Evolutionary conservation across 208 protist genomes (phyloP), one percentile per base, ranked within the genome.

Genomic region (Acanthamoeba sp.): DNA sequence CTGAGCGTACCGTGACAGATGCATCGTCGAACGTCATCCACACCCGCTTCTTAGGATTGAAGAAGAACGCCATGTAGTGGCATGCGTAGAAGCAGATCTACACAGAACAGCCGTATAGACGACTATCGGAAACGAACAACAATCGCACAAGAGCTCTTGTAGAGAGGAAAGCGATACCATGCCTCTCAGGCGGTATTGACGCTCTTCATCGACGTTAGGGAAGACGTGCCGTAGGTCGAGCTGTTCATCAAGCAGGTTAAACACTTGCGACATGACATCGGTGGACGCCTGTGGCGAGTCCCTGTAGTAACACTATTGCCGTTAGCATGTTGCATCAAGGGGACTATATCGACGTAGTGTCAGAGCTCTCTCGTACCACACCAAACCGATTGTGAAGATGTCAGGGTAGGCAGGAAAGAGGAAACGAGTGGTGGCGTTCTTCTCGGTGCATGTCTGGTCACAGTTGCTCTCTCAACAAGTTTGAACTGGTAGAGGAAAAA

Each of bases 11-110:
- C 27, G 22, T 32, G 78, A 87, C 78, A 34, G 24, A 62, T 6
- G 78, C 78, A 27, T 87, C 78, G 48, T 87, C 78, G 40, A 87
- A 87, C 7, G 34, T 34, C 38, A 87, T 59, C 78, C 78, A 87
- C 18, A 32, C 29, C n/a, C 48, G 78, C 78, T 87, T 87, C 22
- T 22, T 38, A 0, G 48, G 29, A 29, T 32, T 87, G 78, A 36
- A 87, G 42, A 87, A 87, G 34, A 87, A 87, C 27, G 78, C 78
- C 78, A 87, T 38, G 18, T 87, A 87, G 48, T 87, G 78, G 48
- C n/a, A 24, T 0, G 45, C 78, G 34, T 87, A 87, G 42, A 62
- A 87, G 48, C 78, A 87, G 16, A 87, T 59, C 78, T 78, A 12
- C 16, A 0, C 22, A 64, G 10, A 55, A 6, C 48, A 16, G 48